Percentiles rank a stretch among this genome's conserved stretches.
phyloP scores from a whole-genome alignment of 129 eudicot genomes.

The Kitagawia praeruptora region DNA sequence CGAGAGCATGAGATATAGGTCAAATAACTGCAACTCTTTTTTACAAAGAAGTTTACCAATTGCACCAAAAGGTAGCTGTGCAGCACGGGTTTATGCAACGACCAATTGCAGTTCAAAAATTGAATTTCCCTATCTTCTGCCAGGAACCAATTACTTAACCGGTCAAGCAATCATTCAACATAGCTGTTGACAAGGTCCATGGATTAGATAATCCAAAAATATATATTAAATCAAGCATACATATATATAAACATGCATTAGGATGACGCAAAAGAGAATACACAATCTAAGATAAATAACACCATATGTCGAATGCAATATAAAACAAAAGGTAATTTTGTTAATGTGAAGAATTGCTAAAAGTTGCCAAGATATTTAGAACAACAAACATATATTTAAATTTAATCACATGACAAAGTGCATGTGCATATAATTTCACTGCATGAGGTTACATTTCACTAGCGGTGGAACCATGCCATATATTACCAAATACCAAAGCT shows the following conservation, averaged over 20 bases:
- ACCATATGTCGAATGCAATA: background rate
- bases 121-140: constrained; percentile 85
- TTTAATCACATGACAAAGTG: background rate
- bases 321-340: too few relatives aligned
- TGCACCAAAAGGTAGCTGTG: constrained; percentile 94
- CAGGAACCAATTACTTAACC: constrained; percentile 74
- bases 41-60: constrained; percentile 42
- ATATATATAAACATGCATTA: background rate
- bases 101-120: constrained; percentile 83
- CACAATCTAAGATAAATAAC: background rate
- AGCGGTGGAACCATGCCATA: background rate
- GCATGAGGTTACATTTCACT: background rate
- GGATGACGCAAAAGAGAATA: background rate
- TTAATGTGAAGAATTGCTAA: background rate
- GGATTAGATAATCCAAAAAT: constrained; percentile 10
- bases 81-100: constrained; percentile 80
- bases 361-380: background rate
- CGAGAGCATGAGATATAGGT: constrained; percentile 3
- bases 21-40: background rate
- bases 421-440: background rate
- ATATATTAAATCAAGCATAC: background rate
- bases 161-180: constrained; percentile 92
- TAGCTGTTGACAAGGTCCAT: constrained; percentile 40
- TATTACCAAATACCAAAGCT: background rate
- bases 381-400: too few relatives aligned